Conservation (phyloP, 1,139 yeast genomes). For the Waltiozyma sp. region DNA sequence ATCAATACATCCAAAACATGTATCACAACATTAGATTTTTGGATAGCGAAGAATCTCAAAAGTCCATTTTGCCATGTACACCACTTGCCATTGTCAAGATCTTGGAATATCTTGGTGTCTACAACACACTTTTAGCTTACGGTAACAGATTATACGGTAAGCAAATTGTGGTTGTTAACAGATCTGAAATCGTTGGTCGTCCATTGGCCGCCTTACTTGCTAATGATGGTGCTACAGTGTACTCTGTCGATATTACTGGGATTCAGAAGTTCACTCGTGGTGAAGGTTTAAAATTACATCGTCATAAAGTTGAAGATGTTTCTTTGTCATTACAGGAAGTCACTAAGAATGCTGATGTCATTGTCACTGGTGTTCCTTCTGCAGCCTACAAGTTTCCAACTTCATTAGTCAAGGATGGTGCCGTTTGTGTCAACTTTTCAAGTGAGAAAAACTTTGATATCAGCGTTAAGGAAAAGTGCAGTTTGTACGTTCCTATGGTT, state of each 20-base stretch:
- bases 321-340: conserved; percentile 44
- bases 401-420: conserved; percentile 70
- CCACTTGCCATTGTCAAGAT: conserved; percentile 92
- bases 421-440: conserved; percentile 83
- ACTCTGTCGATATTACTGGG: conserved; percentile 79
- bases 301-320: conserved; percentile 76
- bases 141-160: conserved; percentile 93
- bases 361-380: conserved; percentile 92
- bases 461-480: conserved; percentile 75
- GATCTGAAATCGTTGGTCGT: conserved; percentile 94
- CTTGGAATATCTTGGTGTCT: conserved; percentile 79
- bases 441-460: conserved; percentile 76
- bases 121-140: conserved; percentile 68
- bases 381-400: conserved; percentile 77
- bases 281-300: conserved; percentile 69
- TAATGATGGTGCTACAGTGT: conserved; percentile 94
- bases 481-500: conserved; percentile 86
- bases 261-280: conserved; percentile 92
- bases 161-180: conserved; percentile 78
- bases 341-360: conserved; percentile 73
- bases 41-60: conserved; percentile 57
- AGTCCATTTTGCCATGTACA: conserved; percentile 90
- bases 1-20: conserved; percentile 83
- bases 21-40: conserved; percentile 84
- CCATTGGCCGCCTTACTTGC: conserved; percentile 94